Conservation (phyloP, 163 green algal species). For the Dunaliella salina region DNA sequence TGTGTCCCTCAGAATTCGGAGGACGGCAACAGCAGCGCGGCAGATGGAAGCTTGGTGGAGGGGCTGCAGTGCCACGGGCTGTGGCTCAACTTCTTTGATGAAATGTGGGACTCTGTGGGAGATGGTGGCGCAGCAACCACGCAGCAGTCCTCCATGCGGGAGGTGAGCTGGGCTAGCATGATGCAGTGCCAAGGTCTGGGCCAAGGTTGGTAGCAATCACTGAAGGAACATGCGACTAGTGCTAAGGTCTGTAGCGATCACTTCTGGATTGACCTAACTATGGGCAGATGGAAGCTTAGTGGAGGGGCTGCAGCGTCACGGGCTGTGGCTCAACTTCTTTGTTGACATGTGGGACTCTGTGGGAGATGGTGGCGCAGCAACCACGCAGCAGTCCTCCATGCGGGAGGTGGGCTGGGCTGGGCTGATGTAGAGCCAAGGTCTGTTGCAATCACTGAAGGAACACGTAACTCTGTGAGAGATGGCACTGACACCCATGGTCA, state of each 20-base stretch:
- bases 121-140: constrained; percentile 24
- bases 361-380: constrained; percentile 22
- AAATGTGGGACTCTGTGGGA: constrained; percentile 46
- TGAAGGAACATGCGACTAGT: too few relatives aligned
- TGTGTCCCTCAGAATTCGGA: background rate
- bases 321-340: constrained; percentile 60
- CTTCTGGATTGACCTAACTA: too few relatives aligned
- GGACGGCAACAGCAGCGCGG: background rate
- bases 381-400: constrained; percentile 7
- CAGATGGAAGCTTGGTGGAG: constrained; percentile 25
- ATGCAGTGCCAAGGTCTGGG: background rate
- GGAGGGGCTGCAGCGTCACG: constrained; percentile 48
- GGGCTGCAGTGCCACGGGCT: constrained; percentile 51
- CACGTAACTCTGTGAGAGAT: too few relatives aligned
- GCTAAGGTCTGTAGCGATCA: too few relatives aligned
- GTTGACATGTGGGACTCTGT: constrained; percentile 48
- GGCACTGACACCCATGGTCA: too few relatives aligned
- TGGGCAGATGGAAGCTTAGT: constrained; percentile 16
- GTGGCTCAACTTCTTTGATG: constrained; percentile 58
- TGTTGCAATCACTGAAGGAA: too few relatives aligned
- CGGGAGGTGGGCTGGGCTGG: background rate
- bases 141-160: background rate
- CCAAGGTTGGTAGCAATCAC: too few relatives aligned
- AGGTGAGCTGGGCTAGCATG: background rate
- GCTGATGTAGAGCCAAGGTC: background rate